Conservation (phyloP, 1,139 yeast genomes). For the Blastobotrys elegans region DNA sequence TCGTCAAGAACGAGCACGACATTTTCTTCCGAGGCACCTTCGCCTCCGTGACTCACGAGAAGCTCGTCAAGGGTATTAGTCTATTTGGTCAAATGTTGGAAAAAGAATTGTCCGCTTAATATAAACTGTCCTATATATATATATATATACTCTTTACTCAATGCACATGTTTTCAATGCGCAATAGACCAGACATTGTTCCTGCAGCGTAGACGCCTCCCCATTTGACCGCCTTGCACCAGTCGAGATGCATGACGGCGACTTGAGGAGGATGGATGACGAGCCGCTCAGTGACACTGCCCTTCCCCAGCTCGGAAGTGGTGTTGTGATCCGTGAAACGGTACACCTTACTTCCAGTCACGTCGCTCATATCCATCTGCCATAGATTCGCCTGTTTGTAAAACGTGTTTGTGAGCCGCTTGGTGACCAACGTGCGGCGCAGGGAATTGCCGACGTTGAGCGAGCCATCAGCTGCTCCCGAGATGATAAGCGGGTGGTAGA, state of each 20-base stretch:
- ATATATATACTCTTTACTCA: slow-evolving; percentile 2
- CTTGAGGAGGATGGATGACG: slow-evolving; percentile 45
- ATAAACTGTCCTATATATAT: slow-evolving; percentile 56
- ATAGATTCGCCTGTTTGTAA: slow-evolving; percentile 27
- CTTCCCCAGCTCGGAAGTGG: slow-evolving; percentile 23
- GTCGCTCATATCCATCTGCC: slow-evolving; percentile 22
- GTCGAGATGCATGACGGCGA: slow-evolving; percentile 48
- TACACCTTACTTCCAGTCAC: slow-evolving; percentile 39
- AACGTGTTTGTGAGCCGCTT: slow-evolving; percentile 35
- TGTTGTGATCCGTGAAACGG: slow-evolving; percentile 33
- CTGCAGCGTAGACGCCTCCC: slow-evolving; percentile 63
- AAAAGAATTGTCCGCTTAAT: slow-evolving; percentile 32
- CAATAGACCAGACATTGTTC: slow-evolving; percentile 60
- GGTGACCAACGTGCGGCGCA: slow-evolving; percentile 41
- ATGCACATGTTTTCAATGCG: slow-evolving; percentile 44
- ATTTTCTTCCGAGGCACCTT: slow-evolving; percentile 87
- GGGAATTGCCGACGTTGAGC: slow-evolving; percentile 39
- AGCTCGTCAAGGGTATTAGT: slow-evolving; percentile 51
- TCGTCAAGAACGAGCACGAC: slow-evolving; percentile 32
- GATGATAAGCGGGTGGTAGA: slow-evolving; percentile 55
- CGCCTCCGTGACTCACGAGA: slow-evolving; percentile 74
- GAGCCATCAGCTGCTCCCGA: slow-evolving; percentile 64
- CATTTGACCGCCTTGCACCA: slow-evolving; percentile 56
- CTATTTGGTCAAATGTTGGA: slow-evolving; percentile 57
- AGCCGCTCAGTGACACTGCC: slow-evolving; percentile 21